Conservation (phyloP, 1,139 yeast genomes). For the Sugiyamaella pinicola region DNA sequence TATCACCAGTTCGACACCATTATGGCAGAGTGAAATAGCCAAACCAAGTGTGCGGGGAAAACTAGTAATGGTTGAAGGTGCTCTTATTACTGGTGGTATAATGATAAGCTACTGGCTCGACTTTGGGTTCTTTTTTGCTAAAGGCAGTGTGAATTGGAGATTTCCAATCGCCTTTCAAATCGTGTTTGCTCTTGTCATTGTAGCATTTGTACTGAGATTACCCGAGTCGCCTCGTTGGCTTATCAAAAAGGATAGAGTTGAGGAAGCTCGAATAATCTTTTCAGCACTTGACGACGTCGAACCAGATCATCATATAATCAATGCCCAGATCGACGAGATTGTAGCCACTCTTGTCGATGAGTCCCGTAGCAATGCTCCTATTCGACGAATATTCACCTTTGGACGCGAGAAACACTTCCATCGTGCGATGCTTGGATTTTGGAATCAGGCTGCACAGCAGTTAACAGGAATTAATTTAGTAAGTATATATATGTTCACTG, state of each 20-base stretch:
- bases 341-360: constrained; percentile 31
- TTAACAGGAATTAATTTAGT: constrained; percentile 67
- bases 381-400: constrained; percentile 36
- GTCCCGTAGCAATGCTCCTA: constrained; percentile 21
- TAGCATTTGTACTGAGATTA: constrained; percentile 56
- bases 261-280: constrained; percentile 58
- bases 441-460: constrained; percentile 64
- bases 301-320: constrained; percentile 36
- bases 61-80: constrained; percentile 67
- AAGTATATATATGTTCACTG: constrained; percentile 1
- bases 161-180: constrained; percentile 57
- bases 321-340: constrained; percentile 36
- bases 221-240: constrained; percentile 57
- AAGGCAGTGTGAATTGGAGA: constrained; percentile 53
- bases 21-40: constrained; percentile 78
- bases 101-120: constrained; percentile 72
- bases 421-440: constrained; percentile 51
- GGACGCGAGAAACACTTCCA: constrained; percentile 53
- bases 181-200: constrained; percentile 48
- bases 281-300: constrained; percentile 44
- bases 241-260: constrained; percentile 45
- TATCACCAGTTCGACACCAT: constrained; percentile 72
- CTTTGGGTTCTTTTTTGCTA: constrained; percentile 49
- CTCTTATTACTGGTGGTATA: constrained; percentile 70
- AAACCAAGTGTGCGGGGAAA: constrained; percentile 69